These are phyloP conservation scores for Sclerotinia nivalis DNA, from an alignment of 2,329 filamentous ascomycete species.

Conservation along the genomic window DNA sequence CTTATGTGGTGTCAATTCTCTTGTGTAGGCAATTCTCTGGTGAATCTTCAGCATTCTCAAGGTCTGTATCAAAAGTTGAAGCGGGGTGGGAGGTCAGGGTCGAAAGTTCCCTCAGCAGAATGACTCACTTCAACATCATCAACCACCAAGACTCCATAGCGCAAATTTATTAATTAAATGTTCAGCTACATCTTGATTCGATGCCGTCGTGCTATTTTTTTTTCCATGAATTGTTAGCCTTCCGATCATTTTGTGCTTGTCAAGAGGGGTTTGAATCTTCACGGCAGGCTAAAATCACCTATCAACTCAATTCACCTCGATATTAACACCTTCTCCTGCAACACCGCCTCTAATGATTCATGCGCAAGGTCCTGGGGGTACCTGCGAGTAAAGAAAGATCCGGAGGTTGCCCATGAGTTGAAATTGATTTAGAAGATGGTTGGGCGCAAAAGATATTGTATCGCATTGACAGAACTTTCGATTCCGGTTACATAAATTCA, in stretches of 20 bases:
- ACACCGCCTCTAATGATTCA: accelerated
- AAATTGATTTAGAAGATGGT: no score
- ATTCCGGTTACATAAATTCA: neutral
- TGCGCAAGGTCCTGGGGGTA: neutral
- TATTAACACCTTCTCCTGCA: neutral
- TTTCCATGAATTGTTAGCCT: neutral
- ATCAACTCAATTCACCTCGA: neutral
- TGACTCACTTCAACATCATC: neutral
- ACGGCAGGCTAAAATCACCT: neutral
- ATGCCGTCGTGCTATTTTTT: neutral
- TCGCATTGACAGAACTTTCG: neutral
- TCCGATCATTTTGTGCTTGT: neutral
- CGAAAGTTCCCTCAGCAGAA: neutral
- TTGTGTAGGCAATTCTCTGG: accelerated
- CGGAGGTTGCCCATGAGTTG: neutral
- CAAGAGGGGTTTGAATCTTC: neutral
- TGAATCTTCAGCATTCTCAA: neutral
- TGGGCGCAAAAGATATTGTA: neutral
- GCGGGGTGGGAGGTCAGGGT: neutral
- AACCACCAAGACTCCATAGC: neutral
- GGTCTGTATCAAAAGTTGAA: neutral
- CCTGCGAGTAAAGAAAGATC: neutral
- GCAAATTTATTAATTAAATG: neutral
- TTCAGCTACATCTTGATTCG: neutral
- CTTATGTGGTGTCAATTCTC: accelerated